Percentiles rank a stretch among this genome's conserved stretches.
These are phyloP conservation scores for Colletotrichum truncatum DNA, from an alignment of 2,329 filamentous ascomycete species.

Conservation along the genomic window DNA sequence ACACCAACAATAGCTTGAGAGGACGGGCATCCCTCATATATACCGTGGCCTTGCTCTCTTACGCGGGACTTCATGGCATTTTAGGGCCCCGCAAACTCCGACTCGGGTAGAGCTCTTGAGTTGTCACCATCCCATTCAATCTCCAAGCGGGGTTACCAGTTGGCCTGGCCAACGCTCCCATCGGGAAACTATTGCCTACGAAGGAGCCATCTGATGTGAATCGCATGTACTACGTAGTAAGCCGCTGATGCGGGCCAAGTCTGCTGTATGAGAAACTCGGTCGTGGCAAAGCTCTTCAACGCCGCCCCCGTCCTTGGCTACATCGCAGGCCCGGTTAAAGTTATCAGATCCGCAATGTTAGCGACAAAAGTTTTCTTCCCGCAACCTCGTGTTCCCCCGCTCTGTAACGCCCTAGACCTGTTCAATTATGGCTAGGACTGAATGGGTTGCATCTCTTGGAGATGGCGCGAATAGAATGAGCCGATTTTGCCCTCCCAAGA, in stretches of 20 bases:
- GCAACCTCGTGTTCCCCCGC: neutral
- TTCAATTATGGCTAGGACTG: neutral
- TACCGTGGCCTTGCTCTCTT: neutral
- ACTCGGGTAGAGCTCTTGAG: neutral
- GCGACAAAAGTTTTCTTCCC: neutral
- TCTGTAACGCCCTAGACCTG: neutral
- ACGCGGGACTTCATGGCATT: neutral
- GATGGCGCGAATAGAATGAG: neutral
- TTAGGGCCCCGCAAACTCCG: neutral
- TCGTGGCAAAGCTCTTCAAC: neutral
- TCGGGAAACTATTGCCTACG: neutral
- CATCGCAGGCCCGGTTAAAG: conserved; percentile 12
- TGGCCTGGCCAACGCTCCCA: neutral
- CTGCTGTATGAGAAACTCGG: neutral
- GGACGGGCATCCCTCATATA: no score
- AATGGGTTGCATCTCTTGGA: neutral
- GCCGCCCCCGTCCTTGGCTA: neutral
- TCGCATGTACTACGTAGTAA: neutral
- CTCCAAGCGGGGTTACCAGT: neutral
- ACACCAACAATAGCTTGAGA: neutral
- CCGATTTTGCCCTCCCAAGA: neutral
- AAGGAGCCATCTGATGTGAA: neutral
- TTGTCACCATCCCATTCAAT: neutral
- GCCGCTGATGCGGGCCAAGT: neutral
- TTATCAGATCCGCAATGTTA: conserved; percentile 26